A percentile compares a stretch with the other conserved stretches of the same genome.
These are phyloP conservation scores for Myochromella boudieri DNA, from an alignment of 768 basidiomycete genomes.

Conservation along the genomic window DNA sequence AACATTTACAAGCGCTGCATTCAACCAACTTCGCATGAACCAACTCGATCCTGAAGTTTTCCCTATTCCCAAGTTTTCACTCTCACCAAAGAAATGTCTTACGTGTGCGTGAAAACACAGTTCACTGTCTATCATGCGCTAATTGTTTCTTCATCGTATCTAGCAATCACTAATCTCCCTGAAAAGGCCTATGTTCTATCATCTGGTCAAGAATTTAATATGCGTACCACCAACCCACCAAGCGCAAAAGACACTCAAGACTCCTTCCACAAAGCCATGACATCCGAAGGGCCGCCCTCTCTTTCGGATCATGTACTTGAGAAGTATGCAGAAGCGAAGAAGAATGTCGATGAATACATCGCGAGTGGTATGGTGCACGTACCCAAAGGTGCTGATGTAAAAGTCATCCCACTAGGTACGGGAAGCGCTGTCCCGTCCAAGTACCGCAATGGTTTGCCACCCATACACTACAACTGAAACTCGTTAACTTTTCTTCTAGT, in stretches of 20 bases:
- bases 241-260: slow-evolving; percentile 29
- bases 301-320: slow-evolving; percentile 32
- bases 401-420: slow-evolving; percentile 80
- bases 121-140: neutral
- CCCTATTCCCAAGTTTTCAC: slow-evolving; percentile 56
- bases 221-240: slow-evolving; percentile 51
- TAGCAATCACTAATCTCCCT: slow-evolving; percentile 48
- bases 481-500: slow-evolving; percentile 37
- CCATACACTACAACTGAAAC: neutral
- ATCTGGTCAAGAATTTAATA: slow-evolving; percentile 36
- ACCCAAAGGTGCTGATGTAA: slow-evolving; percentile 60
- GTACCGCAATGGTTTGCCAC: slow-evolving; percentile 75
- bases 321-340: slow-evolving; percentile 40
- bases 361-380: slow-evolving; percentile 9
- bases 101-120: slow-evolving; percentile 26
- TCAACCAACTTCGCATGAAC: slow-evolving; percentile 70
- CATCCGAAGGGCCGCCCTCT: slow-evolving; percentile 23
- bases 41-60: slow-evolving; percentile 75
- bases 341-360: slow-evolving; percentile 25
- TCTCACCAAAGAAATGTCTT: slow-evolving; percentile 40
- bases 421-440: slow-evolving; percentile 84
- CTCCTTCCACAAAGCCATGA: slow-evolving; percentile 38
- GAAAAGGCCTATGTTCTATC: slow-evolving; percentile 40
- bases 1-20: slow-evolving; percentile 73
- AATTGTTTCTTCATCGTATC: neutral